Evolutionary conservation across 306 rosid species (phyloP).

Genomic region (Vachellia collinsii): DNA sequence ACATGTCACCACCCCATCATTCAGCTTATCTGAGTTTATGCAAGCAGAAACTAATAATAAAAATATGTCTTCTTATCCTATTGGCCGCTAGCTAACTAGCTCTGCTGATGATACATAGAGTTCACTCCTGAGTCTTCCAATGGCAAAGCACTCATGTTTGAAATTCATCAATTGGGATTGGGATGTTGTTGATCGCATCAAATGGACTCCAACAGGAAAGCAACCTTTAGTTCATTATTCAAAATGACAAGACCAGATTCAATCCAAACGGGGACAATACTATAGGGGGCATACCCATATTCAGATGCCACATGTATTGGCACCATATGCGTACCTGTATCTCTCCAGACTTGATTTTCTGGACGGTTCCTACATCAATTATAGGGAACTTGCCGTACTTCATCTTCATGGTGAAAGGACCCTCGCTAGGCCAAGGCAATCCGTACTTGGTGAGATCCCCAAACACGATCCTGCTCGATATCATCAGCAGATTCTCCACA

Average conservation of each 20-base stretch:
- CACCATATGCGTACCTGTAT: neutral
- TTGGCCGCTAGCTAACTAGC: neutral
- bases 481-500: neutral
- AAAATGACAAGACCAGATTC: neutral
- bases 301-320: neutral
- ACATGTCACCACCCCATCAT: neutral
- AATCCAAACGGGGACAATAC: neutral
- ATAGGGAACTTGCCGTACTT: slow-evolving; percentile 1
- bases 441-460: slow-evolving; percentile 8
- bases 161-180: no score
- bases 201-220: neutral
- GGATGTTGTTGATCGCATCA: neutral
- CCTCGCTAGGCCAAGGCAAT: neutral
- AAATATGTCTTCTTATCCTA: neutral
- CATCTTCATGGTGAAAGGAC: slow-evolving; percentile 16
- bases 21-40: neutral
- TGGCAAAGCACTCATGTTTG: neutral
- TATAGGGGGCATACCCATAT: neutral
- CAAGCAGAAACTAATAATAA: neutral
- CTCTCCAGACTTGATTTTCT: slow-evolving; percentile 10
- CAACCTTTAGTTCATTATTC: neutral
- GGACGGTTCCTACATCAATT: slow-evolving; percentile 1
- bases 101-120: neutral
- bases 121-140: neutral
- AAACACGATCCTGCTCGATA: neutral